These are phyloP conservation scores for Exsudoporus floridanus DNA, from an alignment of 1,284 basidiomycete species.

Conservation along the genomic window DNA sequence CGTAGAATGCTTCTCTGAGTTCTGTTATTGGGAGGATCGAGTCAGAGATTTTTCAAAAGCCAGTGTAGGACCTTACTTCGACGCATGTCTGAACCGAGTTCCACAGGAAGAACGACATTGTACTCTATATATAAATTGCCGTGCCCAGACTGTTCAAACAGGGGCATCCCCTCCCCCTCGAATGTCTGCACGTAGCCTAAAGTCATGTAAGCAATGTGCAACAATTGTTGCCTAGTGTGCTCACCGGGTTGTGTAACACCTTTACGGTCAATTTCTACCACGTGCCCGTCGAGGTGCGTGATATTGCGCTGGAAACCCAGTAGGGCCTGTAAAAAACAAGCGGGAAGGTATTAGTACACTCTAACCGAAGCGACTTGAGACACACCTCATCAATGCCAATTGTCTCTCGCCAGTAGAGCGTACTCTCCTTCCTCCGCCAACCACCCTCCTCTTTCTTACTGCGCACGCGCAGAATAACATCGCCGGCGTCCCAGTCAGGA, in stretches of 20 bases:
- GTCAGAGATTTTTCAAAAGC: not conserved
- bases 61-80: constrained; percentile 53
- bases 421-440: constrained; percentile 85
- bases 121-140: constrained; percentile 93
- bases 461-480: constrained; percentile 81
- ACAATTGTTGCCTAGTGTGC: constrained; percentile 10
- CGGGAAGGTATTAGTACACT: not conserved
- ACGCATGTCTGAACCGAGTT: constrained; percentile 62
- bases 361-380: constrained; percentile 5
- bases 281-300: constrained; percentile 86
- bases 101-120: constrained; percentile 79
- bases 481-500: constrained; percentile 90
- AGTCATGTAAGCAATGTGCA: constrained; percentile 1
- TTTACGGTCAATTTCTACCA: constrained; percentile 66
- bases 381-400: constrained; percentile 86
- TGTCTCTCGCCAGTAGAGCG: constrained; percentile 86
- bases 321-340: constrained; percentile 54
- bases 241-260: constrained; percentile 88
- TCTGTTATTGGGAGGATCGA: constrained; percentile 22
- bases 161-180: constrained; percentile 87
- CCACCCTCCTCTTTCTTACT: constrained; percentile 74
- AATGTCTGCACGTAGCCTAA: constrained; percentile 80
- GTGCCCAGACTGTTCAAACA: constrained; percentile 58
- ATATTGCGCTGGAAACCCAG: constrained; percentile 83
- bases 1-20: constrained; percentile 29